Evolutionary conservation across 225 moss, liverwort and hornwort species (phyloP).

Genomic region (Anthoceros angustus): DNA sequence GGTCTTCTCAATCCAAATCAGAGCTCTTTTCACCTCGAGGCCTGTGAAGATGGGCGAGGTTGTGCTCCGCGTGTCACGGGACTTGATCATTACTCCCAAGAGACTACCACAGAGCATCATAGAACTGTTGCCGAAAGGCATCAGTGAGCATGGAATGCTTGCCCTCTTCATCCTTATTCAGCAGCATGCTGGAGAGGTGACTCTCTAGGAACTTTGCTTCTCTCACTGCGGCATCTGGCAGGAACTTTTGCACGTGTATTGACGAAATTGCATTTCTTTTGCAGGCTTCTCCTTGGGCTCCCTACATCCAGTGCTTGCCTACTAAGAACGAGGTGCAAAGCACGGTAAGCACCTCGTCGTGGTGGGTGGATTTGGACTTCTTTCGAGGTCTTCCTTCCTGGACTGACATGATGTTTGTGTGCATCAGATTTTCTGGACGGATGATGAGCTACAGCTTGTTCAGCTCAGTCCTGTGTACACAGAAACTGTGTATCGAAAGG

Average conservation of each 20-base stretch:
- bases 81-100: slow-evolving; percentile 81
- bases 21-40: slow-evolving; percentile 67
- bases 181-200: slow-evolving; percentile 62
- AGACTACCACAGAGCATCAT: slow-evolving; percentile 52
- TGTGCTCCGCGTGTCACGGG: slow-evolving; percentile 61
- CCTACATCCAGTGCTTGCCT: slow-evolving; percentile 79
- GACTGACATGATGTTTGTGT: not conserved
- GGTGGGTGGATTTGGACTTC: not conserved
- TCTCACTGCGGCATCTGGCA: not conserved
- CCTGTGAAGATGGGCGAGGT: slow-evolving; percentile 64
- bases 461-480: slow-evolving; percentile 66
- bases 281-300: slow-evolving; percentile 78
- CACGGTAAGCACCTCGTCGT: slow-evolving; percentile 30
- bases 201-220: not conserved
- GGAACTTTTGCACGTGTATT: not conserved
- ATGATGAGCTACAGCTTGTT: slow-evolving; percentile 76
- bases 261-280: slow-evolving; percentile 2
- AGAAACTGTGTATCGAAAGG: slow-evolving; percentile 66
- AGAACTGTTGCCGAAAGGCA: slow-evolving; percentile 45
- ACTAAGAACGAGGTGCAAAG: slow-evolving; percentile 50
- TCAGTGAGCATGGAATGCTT: slow-evolving; percentile 87
- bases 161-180: slow-evolving; percentile 81
- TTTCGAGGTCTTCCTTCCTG: too few species aligned
- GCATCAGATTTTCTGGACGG: slow-evolving; percentile 75
- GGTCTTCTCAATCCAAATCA: slow-evolving; percentile 14